Conservation (phyloP, 768 basidiomycete genomes). For the Sarcomyxa edulis region DNA sequence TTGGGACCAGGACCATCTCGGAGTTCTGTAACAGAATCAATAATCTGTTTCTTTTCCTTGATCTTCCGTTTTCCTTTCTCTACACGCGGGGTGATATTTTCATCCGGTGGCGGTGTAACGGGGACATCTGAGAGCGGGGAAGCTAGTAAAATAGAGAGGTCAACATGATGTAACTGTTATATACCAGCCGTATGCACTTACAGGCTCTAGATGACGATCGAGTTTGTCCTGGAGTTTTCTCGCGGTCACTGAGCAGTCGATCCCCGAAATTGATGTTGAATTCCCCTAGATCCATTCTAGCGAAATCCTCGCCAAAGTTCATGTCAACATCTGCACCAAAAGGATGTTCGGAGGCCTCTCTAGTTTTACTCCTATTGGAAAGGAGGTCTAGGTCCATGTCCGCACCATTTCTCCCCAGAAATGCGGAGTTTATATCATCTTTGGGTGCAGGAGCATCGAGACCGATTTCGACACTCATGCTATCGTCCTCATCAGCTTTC, state of each 20-base stretch:
- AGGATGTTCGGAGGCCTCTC: conserved; percentile 61
- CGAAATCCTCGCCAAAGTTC: conserved; percentile 44
- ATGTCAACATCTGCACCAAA: conserved; percentile 51
- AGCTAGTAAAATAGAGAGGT: too few species aligned
- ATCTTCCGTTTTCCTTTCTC: conserved; percentile 44
- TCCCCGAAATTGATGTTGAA: conserved; percentile 66
- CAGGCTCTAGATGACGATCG: conserved; percentile 65
- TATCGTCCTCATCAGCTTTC: conserved; percentile 37
- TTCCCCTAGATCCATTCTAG: conserved; percentile 60
- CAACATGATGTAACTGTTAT: too few species aligned
- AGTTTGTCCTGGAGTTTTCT: conserved; percentile 55
- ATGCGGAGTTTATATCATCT: conserved; percentile 58
- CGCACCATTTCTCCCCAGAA: conserved; percentile 41
- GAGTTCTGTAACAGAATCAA: conserved; percentile 87
- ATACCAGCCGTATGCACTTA: conserved; percentile 29
- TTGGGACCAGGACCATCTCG: conserved; percentile 54
- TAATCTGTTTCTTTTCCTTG: conserved; percentile 81
- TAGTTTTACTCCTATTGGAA: conserved; percentile 54
- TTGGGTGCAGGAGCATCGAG: conserved; percentile 58
- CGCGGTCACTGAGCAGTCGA: conserved; percentile 33
- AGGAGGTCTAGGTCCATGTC: conserved; percentile 57
- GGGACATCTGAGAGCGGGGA: conserved; percentile 76
- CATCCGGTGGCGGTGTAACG: conserved; percentile 68
- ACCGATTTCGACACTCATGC: conserved; percentile 58
- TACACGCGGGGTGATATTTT: conserved; percentile 42